These are phyloP conservation scores for Scenedesmus sp. DNA, from an alignment of 163 green algal genomes.

Conservation along the genomic window DNA sequence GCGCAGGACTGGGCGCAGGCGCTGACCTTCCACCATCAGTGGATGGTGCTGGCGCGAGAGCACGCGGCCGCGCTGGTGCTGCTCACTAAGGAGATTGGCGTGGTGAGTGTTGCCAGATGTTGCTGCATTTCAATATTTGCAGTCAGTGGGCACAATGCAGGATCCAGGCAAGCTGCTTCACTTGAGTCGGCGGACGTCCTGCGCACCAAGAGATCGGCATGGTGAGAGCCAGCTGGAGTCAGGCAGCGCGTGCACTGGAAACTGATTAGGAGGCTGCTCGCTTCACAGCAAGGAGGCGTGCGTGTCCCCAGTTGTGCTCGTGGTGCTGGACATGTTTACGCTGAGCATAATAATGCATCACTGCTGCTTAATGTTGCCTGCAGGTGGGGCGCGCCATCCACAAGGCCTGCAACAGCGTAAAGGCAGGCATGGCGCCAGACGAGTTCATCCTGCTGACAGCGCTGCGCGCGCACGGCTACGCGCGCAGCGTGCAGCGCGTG, in stretches of 20 bases:
- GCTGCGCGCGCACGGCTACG: slow-evolving; percentile 15
- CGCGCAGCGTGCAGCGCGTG: slow-evolving; percentile 46
- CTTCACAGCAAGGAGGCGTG: too few species aligned
- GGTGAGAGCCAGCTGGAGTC: too few species aligned
- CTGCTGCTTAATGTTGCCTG: neutral
- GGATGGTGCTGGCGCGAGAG: slow-evolving; percentile 52
- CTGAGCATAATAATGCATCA: too few species aligned
- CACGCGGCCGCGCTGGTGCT: slow-evolving; percentile 48
- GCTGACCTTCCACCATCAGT: slow-evolving; percentile 56
- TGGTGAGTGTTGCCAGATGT: slow-evolving; percentile 9
- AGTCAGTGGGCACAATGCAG: neutral
- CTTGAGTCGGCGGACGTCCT: too few species aligned
- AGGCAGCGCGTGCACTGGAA: too few species aligned
- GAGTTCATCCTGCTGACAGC: slow-evolving; percentile 53
- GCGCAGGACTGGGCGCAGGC: slow-evolving; percentile 33
- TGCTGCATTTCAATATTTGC: neutral
- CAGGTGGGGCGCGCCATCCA: slow-evolving; percentile 49
- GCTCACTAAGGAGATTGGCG: slow-evolving; percentile 26
- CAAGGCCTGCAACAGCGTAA: slow-evolving; percentile 46
- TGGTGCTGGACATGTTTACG: too few species aligned
- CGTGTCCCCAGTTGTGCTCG: too few species aligned
- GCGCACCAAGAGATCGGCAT: too few species aligned
- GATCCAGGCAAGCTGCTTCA: too few species aligned
- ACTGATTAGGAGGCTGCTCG: too few species aligned
- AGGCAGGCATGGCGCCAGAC: slow-evolving; percentile 53